Evolutionary conservation across 2,329 filamentous ascomycete species (phyloP).

Genomic region (Paracorniculantispora psalliotae): DNA sequence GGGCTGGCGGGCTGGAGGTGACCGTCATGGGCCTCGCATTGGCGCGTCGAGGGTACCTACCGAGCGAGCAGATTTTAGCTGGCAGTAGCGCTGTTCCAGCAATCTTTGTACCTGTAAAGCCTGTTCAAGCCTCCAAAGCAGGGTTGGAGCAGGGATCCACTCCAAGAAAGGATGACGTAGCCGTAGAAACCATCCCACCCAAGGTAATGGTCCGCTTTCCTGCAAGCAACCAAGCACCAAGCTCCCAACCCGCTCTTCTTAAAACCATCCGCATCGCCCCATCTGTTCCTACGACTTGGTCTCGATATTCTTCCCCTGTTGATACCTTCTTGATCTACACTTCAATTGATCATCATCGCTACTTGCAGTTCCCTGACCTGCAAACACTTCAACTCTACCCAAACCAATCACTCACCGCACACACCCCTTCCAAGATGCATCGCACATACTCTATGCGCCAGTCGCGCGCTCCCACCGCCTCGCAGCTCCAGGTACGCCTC

Average conservation of each 20-base stretch:
- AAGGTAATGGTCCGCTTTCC: neutral
- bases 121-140: neutral
- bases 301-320: constrained; percentile 7
- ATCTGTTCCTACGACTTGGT: constrained; percentile 7
- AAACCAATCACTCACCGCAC: neutral
- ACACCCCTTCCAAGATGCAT: constrained; percentile 64
- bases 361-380: neutral
- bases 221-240: constrained; percentile 13
- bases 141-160: constrained; percentile 10
- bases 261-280: constrained; percentile 12
- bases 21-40: constrained; percentile 4
- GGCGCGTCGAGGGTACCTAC: neutral
- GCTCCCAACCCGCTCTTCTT: constrained; percentile 7
- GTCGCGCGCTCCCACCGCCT: constrained; percentile 90
- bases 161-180: constrained; percentile 15
- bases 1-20: neutral
- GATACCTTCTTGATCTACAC: constrained; percentile 9
- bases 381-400: neutral
- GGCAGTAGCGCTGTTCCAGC: neutral
- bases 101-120: neutral
- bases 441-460: constrained; percentile 99
- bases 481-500: constrained; percentile 57
- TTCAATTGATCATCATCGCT: constrained; percentile 2
- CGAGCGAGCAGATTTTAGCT: neutral
- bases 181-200: constrained; percentile 14